Evolutionary conservation across 2,329 filamentous ascomycete species (phyloP).

Genomic region (Tolypocladium tropicale): DNA sequence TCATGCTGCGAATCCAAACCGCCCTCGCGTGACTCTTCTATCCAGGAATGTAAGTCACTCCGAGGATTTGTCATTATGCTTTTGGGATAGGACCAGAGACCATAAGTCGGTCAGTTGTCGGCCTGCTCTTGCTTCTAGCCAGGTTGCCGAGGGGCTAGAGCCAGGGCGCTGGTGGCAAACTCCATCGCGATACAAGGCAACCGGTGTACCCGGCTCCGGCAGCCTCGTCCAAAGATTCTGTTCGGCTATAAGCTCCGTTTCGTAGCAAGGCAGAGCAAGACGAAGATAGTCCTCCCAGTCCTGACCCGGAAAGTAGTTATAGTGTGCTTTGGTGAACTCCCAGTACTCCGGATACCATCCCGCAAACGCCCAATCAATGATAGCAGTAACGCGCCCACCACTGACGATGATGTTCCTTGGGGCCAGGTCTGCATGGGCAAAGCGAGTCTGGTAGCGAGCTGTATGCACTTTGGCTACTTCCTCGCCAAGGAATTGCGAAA

Average conservation of each 20-base stretch:
- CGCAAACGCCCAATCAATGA: constrained; percentile 21
- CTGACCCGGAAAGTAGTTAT: constrained; percentile 6
- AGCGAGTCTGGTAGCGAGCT: constrained; percentile 10
- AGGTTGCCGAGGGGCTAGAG: constrained; percentile 11
- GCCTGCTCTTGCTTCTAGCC: constrained; percentile 11
- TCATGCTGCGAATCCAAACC: too few species aligned
- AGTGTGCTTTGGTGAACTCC: constrained; percentile 17
- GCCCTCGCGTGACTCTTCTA: too few species aligned
- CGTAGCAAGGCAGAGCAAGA: constrained; percentile 11
- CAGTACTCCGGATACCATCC: constrained; percentile 25
- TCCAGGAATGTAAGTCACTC: too few species aligned
- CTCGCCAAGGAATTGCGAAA: constrained; percentile 11
- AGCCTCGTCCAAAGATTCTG: constrained; percentile 10
- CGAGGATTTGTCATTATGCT: too few species aligned
- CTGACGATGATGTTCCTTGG: constrained; percentile 18
- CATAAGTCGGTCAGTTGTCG: constrained; percentile 9
- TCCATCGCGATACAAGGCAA: background rate
- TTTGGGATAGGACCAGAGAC: constrained; percentile 5
- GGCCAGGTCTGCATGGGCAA: constrained; percentile 16
- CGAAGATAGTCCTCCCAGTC: constrained; percentile 12
- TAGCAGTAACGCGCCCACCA: constrained; percentile 12
- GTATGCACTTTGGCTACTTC: constrained; percentile 14
- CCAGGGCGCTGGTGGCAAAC: constrained; percentile 6
- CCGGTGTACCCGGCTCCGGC: constrained; percentile 10
- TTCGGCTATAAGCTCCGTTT: constrained; percentile 14